Evolutionary conservation across 2,329 filamentous ascomycete species (phyloP).

Genomic region (Botryosphaeria dothidea): DNA sequence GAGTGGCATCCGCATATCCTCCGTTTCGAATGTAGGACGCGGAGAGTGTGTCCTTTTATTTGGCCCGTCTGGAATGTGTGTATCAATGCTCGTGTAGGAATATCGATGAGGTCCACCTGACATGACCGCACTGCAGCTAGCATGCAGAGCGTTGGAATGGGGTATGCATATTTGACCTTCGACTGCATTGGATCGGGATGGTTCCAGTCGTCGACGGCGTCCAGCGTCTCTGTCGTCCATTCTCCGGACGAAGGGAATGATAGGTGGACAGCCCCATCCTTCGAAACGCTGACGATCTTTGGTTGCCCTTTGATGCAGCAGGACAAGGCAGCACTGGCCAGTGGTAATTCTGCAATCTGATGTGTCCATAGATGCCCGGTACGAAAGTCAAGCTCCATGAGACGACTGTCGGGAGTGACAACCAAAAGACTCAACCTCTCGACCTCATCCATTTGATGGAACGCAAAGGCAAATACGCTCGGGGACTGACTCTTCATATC

Average conservation of each 20-base stretch:
- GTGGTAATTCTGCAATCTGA: slow-evolving; percentile 29
- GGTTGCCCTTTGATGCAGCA: slow-evolving; percentile 29
- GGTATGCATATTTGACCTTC: slow-evolving; percentile 60
- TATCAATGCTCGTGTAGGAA: slow-evolving; percentile 57
- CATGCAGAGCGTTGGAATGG: slow-evolving; percentile 58
- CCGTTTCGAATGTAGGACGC: slow-evolving; percentile 58
- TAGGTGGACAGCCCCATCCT: slow-evolving; percentile 36
- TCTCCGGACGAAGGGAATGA: slow-evolving; percentile 28
- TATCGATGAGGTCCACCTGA: slow-evolving; percentile 63
- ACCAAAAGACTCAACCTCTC: slow-evolving; percentile 53
- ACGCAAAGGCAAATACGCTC: slow-evolving; percentile 65
- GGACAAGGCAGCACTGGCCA: slow-evolving; percentile 33
- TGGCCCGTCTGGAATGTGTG: slow-evolving; percentile 62
- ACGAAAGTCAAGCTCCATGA: slow-evolving; percentile 60
- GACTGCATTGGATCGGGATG: slow-evolving; percentile 35
- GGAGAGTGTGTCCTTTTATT: slow-evolving; percentile 61
- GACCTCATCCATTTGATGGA: slow-evolving; percentile 30
- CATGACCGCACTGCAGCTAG: slow-evolving; percentile 62
- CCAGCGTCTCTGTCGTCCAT: slow-evolving; percentile 34
- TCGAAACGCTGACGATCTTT: slow-evolving; percentile 36
- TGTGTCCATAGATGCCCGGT: slow-evolving; percentile 36
- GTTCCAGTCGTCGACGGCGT: slow-evolving; percentile 27
- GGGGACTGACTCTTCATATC: slow-evolving; percentile 61
- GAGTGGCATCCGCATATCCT: slow-evolving; percentile 56
- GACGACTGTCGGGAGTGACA: slow-evolving; percentile 63